These are phyloP conservation scores for Ceratocystis albifundus DNA, from an alignment of 2,329 filamentous ascomycete species.

Conservation along the genomic window DNA sequence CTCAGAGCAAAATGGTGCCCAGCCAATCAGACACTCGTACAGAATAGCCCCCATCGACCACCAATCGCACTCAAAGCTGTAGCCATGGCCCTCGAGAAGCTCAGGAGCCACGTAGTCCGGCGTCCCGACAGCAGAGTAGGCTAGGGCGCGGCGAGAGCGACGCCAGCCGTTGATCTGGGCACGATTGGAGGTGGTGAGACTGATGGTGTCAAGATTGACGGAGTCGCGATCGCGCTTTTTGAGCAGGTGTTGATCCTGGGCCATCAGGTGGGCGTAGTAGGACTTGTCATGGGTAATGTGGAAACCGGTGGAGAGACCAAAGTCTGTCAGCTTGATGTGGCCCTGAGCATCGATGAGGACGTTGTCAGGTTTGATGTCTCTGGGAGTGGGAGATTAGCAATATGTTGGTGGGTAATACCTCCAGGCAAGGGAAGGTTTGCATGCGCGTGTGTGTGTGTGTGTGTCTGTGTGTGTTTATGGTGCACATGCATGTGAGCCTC, in stretches of 20 bases:
- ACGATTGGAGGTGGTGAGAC: conserved; percentile 93
- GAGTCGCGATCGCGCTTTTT: conserved; percentile 70
- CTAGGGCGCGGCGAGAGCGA: conserved; percentile 87
- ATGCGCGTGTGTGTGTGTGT: no score
- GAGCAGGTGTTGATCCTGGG: conserved; percentile 59
- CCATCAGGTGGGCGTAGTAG: conserved; percentile 89
- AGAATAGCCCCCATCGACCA: conserved; percentile 98
- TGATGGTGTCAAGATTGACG: conserved; percentile 94
- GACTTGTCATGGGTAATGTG: conserved; percentile 96
- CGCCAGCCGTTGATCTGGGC: conserved; percentile 98
- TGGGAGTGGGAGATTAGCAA: not conserved
- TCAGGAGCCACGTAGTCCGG: conserved; percentile 98
- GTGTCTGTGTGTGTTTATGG: no score
- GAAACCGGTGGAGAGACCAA: conserved; percentile 93
- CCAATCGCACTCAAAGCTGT: conserved; percentile 97
- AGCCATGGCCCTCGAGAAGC: conserved; percentile 93
- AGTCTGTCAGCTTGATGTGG: conserved; percentile 97
- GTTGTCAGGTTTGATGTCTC: conserved; percentile 98
- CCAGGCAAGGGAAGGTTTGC: no score
- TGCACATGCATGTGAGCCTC: no score
- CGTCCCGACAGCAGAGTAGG: conserved; percentile 95
- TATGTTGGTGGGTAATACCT: no score
- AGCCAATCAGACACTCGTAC: conserved; percentile 97
- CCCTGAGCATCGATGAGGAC: conserved; percentile 90
- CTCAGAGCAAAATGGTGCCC: conserved; percentile 97